These are phyloP conservation scores for Pseudogymnoascus sp. DNA, from an alignment of 2,329 filamentous ascomycete genomes.

Conservation along the genomic window DNA sequence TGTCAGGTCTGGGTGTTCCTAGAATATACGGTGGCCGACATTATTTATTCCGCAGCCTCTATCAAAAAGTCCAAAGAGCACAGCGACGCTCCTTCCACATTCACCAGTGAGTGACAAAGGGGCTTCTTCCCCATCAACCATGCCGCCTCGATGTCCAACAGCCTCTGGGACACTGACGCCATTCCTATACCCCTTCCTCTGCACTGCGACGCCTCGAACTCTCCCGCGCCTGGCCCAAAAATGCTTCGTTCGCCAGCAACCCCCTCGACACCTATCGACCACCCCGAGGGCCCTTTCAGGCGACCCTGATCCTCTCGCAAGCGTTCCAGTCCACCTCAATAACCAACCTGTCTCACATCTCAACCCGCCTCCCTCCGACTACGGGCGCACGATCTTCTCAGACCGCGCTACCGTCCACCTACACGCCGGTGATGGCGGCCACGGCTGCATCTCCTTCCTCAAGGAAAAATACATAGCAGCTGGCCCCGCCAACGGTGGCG, in stretches of 20 bases:
- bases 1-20: neutral
- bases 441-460: conserved; percentile 90
- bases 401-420: conserved; percentile 76
- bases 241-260: neutral
- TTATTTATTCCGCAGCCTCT: conserved; percentile 1
- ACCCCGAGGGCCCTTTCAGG: neutral
- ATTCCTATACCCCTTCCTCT: conserved; percentile 27
- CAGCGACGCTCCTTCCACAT: neutral
- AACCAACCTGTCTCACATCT: conserved; percentile 44
- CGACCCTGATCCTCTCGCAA: neutral
- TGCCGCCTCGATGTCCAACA: conserved; percentile 26
- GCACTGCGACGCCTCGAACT: conserved; percentile 9
- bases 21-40: conserved; percentile 6
- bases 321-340: conserved; percentile 1
- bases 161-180: conserved; percentile 25
- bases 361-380: conserved; percentile 78
- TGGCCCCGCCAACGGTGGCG: conserved; percentile 88
- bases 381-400: conserved; percentile 72
- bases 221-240: neutral
- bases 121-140: conserved; percentile 10
- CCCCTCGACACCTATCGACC: neutral
- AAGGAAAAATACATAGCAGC: conserved; percentile 84
- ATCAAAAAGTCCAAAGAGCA: neutral
- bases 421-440: conserved; percentile 72
- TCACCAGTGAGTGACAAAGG: neutral